Conservation (phyloP, 805 yeast species). For the Candida pseudofarinosa region DNA sequence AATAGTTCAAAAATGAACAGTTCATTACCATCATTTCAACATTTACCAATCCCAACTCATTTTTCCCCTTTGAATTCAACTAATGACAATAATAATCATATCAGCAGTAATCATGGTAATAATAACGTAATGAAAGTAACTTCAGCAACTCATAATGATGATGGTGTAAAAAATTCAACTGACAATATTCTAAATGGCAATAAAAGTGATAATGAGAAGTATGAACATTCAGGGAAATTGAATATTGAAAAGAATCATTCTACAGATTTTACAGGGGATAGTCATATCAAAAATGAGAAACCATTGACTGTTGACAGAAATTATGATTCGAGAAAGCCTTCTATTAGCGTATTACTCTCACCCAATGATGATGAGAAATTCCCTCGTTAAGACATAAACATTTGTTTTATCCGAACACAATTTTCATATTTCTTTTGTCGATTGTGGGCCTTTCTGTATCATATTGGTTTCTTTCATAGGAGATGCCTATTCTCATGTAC, state of each 20-base stretch:
- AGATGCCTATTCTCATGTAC: slow-evolving; percentile 3
- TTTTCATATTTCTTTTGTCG: not conserved
- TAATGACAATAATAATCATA: not conserved
- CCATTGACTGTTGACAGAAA: not conserved
- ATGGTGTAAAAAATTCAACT: not conserved
- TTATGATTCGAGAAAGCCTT: slow-evolving; percentile 22
- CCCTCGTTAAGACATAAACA: slow-evolving; percentile 2
- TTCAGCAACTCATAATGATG: not conserved
- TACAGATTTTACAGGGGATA: not conserved
- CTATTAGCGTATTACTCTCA: slow-evolving; percentile 28
- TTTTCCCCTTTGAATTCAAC: slow-evolving; percentile 3
- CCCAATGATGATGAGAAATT: slow-evolving; percentile 17
- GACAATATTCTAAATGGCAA: not conserved
- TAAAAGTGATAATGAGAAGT: not conserved
- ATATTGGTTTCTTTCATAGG: not conserved
- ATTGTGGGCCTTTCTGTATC: too few relatives aligned
- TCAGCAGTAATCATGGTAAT: not conserved
- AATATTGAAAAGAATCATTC: not conserved
- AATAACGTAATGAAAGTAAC: not conserved
- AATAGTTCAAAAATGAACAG: not conserved
- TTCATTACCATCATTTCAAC: slow-evolving; percentile 8
- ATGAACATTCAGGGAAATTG: not conserved
- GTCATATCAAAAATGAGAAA: not conserved
- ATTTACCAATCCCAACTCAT: slow-evolving; percentile 8
- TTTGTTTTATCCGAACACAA: too few relatives aligned